These are phyloP conservation scores for Leptomonas pyrrhocoris DNA, from an alignment of 208 protist species.

Conservation along the genomic window DNA sequence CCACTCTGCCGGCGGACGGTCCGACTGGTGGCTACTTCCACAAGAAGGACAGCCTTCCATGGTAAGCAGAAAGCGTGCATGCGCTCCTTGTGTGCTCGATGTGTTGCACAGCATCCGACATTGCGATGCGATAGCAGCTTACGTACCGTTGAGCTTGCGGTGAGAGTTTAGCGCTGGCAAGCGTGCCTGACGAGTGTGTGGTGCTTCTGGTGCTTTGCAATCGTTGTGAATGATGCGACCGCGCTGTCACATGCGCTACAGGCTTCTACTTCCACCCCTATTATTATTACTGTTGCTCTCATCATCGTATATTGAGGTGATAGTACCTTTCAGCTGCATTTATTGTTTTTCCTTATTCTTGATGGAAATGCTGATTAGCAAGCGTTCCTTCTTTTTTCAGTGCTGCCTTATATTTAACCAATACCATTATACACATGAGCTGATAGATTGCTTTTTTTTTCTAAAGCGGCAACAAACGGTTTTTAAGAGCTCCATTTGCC, in stretches of 20 bases:
- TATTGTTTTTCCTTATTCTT: too few relatives aligned
- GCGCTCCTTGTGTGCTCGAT: neutral
- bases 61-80: constrained; percentile 33
- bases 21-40: constrained; percentile 79
- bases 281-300: constrained; percentile 5
- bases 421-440: too few relatives aligned
- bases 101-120: neutral
- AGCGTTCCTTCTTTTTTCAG: too few relatives aligned
- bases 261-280: neutral
- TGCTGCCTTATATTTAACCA: too few relatives aligned
- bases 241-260: neutral
- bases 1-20: constrained; percentile 71
- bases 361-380: too few relatives aligned
- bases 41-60: constrained; percentile 70
- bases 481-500: too few relatives aligned
- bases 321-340: too few relatives aligned
- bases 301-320: too few relatives aligned
- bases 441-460: too few relatives aligned
- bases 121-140: neutral
- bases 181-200: neutral
- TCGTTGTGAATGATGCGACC: neutral
- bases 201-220: neutral
- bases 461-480: too few relatives aligned
- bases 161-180: neutral
- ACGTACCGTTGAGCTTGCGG: neutral